Base-by-base conservation (phyloP, 768 basidiomycete genomes). In the Phaffia australis region DNA sequence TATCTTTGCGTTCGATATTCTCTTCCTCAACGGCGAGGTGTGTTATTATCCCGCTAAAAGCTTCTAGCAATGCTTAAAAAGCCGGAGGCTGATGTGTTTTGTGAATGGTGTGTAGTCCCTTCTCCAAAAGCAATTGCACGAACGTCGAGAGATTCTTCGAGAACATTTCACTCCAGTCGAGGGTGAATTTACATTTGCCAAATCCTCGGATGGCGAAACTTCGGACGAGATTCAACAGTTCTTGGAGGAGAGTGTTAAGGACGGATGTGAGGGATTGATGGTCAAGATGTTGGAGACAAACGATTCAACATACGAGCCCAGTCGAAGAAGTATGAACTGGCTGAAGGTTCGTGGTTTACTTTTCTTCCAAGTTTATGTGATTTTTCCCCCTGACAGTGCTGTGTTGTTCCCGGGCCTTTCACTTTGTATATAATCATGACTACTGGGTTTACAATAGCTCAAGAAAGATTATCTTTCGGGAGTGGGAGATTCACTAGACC, bases 391-490 rank as follows among this genome's bases (percentile, higher is more conserved):
- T 68, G 11, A 42, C 35, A 11, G 35, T 11, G 11, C 35, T 55
- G 19, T 9, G 25, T 29, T 35, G 30, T 50, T 50, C 51, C 23
- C 16, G 54, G 16, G 19, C 7, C 8, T 27, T 18, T 32, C 23
- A 2, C 58, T 52, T 19, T 29, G 46, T 42, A 42, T 42, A 5
- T 51, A 3, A 30, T 57, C n/a, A 27, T 49, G 19, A 59, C 16
- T 51, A 42, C 50, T 71, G 70, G 67, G 35, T 5, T 5, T 61
- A 4, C 11, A 16, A 46, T 75, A 99, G 94, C 82, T 99, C 71
- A 99, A 99, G 80, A 98, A 99, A 74, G 95, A 98, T 76, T 99
- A 98, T 75, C 82, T 99, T 3, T 86, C 89, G 32, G 95, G 95
- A 2, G 84, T 97, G 11, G 95, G 95, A 29, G 95, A 99, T 77